phyloP scores from a whole-genome alignment of 345 rosid species.

The Cardamine chenopodiifolia region DNA sequence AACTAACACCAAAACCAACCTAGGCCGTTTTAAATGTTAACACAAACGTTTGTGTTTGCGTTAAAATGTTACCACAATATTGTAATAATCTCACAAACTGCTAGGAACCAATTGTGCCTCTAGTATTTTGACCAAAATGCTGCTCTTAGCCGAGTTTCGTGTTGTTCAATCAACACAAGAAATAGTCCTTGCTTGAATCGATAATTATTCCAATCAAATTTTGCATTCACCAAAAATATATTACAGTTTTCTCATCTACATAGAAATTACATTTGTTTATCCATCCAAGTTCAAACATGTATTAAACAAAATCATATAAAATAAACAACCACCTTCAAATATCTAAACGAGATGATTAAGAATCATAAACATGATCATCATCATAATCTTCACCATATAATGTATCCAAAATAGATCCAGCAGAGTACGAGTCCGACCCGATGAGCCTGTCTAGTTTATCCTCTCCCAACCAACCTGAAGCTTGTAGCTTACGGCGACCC shows the following conservation, averaged over 20 bases:
- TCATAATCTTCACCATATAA: slow-evolving; percentile 13
- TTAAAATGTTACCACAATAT: background rate
- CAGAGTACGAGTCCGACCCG: slow-evolving; percentile 16
- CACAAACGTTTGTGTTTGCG: background rate
- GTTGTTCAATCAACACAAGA: background rate
- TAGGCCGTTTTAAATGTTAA: background rate
- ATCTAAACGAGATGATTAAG: background rate
- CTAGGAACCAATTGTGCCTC: background rate
- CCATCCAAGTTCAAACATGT: background rate
- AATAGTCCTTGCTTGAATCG: background rate
- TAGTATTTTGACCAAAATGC: background rate
- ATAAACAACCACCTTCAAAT: background rate
- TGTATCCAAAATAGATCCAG: background rate
- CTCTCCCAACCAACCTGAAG: slow-evolving; percentile 15
- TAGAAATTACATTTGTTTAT: background rate
- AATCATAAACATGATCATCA: background rate
- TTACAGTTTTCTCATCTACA: background rate
- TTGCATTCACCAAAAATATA: background rate
- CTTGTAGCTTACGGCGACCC: slow-evolving; percentile 22
- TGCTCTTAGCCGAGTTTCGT: background rate
- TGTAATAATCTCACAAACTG: background rate
- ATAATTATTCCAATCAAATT: background rate
- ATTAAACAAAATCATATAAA: background rate
- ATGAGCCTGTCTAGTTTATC: slow-evolving; percentile 26
- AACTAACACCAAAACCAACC: background rate